Percentiles rank a stretch among this genome's conserved stretches.
phyloP scores from a whole-genome alignment of 2,329 filamentous ascomycete genomes.

The Phyllosticta capitalensis region DNA sequence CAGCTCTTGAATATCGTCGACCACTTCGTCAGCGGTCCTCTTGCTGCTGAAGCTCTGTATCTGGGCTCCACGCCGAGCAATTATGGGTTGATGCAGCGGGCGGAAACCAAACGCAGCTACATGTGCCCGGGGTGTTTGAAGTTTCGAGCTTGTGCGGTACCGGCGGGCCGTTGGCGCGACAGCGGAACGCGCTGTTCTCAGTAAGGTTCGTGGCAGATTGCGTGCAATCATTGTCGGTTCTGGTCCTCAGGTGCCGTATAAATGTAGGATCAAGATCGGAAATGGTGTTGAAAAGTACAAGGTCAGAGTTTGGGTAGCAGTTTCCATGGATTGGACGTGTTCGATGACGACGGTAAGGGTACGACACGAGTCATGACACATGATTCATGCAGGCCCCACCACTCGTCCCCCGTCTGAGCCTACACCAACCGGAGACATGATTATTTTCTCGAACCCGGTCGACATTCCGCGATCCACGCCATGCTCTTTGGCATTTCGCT shows the following conservation, averaged over 20 bases:
- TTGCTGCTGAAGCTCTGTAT: conserved; percentile 3
- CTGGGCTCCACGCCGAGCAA: background rate
- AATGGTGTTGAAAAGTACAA: background rate
- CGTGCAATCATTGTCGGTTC: background rate
- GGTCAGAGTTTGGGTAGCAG: background rate
- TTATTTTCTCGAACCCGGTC: background rate
- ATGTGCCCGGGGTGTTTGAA: background rate
- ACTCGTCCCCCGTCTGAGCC: background rate
- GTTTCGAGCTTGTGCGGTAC: conserved; percentile 3
- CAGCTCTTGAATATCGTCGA: conserved; percentile 28
- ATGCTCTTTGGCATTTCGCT: conserved; percentile 31
- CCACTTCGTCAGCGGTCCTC: conserved; percentile 17
- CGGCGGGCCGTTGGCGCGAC: background rate
- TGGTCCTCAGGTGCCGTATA: background rate
- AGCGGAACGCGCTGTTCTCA: background rate
- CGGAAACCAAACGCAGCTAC: background rate
- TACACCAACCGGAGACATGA: background rate
- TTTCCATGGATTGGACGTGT: background rate
- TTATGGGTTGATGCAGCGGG: background rate
- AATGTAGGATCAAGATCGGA: background rate
- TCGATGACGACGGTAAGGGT: conserved; percentile 5
- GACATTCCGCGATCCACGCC: background rate
- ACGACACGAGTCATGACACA: conserved; percentile 2
- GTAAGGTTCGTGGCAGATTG: background rate
- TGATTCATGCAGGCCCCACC: background rate